Evolutionary conservation across 2,329 filamentous ascomycete species (phyloP).

Genomic region (Penicillium sp.): DNA sequence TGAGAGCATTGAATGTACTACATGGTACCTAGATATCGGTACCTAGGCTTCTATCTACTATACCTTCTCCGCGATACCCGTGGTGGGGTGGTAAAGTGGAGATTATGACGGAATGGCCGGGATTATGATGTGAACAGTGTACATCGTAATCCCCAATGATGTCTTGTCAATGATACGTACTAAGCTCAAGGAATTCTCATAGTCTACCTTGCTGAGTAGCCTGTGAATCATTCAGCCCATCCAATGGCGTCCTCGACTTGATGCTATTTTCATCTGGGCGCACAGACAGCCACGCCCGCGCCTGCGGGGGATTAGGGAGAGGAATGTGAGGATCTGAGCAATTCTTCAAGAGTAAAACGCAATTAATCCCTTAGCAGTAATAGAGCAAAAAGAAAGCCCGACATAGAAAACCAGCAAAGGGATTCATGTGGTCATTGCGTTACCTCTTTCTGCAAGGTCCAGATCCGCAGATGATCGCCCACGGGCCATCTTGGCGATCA

Average conservation of each 20-base stretch:
- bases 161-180: neutral
- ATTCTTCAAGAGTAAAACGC: neutral
- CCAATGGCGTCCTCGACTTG: too few relatives aligned
- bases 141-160: neutral
- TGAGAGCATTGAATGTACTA: neutral
- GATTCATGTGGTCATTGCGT: neutral
- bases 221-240: too few relatives aligned
- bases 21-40: neutral
- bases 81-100: neutral
- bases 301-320: too few relatives aligned
- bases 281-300: neutral
- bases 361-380: too few relatives aligned
- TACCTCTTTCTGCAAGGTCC: neutral
- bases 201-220: neutral
- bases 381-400: neutral
- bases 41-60: neutral
- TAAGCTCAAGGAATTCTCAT: neutral
- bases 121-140: neutral
- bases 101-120: neutral
- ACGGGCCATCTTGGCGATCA: neutral
- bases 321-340: neutral
- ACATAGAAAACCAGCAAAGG: neutral
- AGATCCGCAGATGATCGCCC: neutral
- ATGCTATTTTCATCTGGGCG: neutral
- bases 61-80: neutral